phyloP scores from a whole-genome alignment of 108 stramenopile species.

The Skeletonema menzelii region DNA sequence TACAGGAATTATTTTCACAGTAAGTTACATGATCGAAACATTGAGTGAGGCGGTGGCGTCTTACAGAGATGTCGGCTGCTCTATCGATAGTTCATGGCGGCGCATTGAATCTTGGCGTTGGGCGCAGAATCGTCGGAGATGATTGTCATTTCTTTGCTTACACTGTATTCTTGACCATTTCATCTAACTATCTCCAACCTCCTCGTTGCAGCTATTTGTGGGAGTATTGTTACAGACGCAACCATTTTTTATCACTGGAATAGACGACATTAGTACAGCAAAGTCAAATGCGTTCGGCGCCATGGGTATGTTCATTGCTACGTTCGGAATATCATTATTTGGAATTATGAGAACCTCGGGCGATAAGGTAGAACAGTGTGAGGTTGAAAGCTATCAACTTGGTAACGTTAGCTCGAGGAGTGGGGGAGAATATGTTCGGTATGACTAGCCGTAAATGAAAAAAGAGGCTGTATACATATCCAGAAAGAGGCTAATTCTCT shows the following conservation, averaged over 20 bases:
- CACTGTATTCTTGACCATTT: background rate
- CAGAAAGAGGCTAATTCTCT: background rate
- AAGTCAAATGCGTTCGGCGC: conserved; percentile 79
- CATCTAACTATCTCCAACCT: background rate
- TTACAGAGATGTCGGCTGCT: background rate
- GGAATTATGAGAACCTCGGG: conserved; percentile 28
- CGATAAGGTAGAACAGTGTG: conserved; percentile 25
- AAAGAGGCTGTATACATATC: background rate
- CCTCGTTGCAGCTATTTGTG: conserved; percentile 43
- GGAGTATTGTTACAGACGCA: conserved; percentile 69
- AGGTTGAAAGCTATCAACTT: conserved; percentile 47
- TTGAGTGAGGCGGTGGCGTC: background rate
- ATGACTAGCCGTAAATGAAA: background rate
- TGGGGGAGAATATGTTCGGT: background rate
- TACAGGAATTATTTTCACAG: conserved; percentile 80
- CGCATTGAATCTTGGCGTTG: background rate
- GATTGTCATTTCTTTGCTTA: background rate
- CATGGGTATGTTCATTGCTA: conserved; percentile 75
- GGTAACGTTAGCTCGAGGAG: conserved; percentile 14
- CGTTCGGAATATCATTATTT: conserved; percentile 53
- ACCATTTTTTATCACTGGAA: conserved; percentile 83
- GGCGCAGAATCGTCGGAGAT: background rate
- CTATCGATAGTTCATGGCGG: background rate
- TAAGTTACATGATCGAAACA: conserved; percentile 35
- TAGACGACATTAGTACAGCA: conserved; percentile 65